phyloP scores from a whole-genome alignment of 306 rosid genomes.

The Senna siamea region DNA sequence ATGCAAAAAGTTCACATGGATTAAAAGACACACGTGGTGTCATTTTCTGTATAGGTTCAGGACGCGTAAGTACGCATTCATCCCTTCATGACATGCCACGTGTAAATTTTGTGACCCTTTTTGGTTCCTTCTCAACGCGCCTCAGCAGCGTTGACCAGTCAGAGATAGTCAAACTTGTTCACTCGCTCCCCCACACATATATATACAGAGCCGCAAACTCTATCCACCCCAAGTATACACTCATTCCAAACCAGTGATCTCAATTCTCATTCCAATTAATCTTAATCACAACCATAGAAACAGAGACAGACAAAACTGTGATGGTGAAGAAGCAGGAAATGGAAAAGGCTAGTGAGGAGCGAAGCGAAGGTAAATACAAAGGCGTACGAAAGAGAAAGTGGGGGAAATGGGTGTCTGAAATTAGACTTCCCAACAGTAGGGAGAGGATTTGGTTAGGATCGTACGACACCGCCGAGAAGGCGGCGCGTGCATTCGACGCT shows the following conservation, averaged over 20 bases:
- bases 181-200: slow-evolving; percentile 4
- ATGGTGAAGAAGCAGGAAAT: slow-evolving; percentile 44
- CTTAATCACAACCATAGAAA: background rate
- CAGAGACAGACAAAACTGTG: too few species aligned
- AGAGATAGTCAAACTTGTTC: slow-evolving; percentile 22
- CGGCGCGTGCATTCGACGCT: slow-evolving; percentile 93
- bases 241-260: too few species aligned
- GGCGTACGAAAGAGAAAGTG: slow-evolving; percentile 88
- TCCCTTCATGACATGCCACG: background rate
- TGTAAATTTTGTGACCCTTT: background rate
- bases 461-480: slow-evolving; percentile 67
- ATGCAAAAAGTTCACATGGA: slow-evolving; percentile 31
- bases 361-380: slow-evolving; percentile 46
- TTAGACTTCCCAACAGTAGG: slow-evolving; percentile 84
- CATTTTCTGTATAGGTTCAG: background rate
- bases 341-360: slow-evolving; percentile 32
- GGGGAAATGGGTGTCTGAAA: slow-evolving; percentile 92
- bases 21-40: slow-evolving; percentile 42
- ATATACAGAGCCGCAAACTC: slow-evolving; percentile 4
- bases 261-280: too few species aligned
- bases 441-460: slow-evolving; percentile 93
- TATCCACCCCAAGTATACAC: too few species aligned
- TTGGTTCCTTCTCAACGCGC: slow-evolving; percentile 43
- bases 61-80: slow-evolving; percentile 30
- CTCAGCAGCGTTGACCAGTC: slow-evolving; percentile 40